phyloP scores from a whole-genome alignment of 2,329 filamentous ascomycete genomes.

The Dactylellina cionopaga region DNA sequence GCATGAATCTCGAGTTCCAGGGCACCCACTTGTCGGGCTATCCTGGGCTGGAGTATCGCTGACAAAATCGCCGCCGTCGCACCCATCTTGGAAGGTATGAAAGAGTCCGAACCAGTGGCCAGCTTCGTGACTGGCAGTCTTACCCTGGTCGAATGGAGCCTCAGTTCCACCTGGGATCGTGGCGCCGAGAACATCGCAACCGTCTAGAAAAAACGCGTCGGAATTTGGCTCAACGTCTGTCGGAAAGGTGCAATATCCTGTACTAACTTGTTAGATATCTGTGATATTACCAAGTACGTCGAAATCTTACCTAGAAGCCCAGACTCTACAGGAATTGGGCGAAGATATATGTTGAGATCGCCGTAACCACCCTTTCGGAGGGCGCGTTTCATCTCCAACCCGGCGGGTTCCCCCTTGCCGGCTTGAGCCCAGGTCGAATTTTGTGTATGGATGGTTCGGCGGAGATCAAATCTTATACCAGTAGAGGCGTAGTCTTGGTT shows the following conservation, averaged over 20 bases:
- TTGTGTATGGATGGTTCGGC: conserved; percentile 12
- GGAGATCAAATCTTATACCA: conserved; percentile 21
- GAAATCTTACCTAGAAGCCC: background rate
- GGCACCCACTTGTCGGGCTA: conserved; percentile 56
- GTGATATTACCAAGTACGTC: too few species aligned
- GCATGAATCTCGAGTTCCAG: conserved; percentile 57
- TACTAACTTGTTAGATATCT: background rate
- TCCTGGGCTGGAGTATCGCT: conserved; percentile 58
- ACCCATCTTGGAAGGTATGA: conserved; percentile 58
- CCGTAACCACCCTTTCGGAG: conserved; percentile 16
- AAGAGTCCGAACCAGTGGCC: too few species aligned
- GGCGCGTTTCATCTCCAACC: conserved; percentile 15
- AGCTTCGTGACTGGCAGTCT: conserved; percentile 58
- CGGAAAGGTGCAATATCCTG: conserved; percentile 23
- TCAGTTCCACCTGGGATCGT: conserved; percentile 2
- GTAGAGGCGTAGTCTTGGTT: conserved; percentile 13
- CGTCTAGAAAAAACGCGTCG: conserved; percentile 19
- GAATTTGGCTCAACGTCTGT: background rate
- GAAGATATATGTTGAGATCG: conserved; percentile 21
- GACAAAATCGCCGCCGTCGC: conserved; percentile 56
- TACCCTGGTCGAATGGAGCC: conserved; percentile 12
- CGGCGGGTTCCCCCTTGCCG: background rate
- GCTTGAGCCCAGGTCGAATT: conserved; percentile 17
- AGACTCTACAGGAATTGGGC: conserved; percentile 6
- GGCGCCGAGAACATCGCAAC: conserved; percentile 19